Conservation (phyloP, 2,329 filamentous ascomycete species). For the Botrytis cinerea region DNA sequence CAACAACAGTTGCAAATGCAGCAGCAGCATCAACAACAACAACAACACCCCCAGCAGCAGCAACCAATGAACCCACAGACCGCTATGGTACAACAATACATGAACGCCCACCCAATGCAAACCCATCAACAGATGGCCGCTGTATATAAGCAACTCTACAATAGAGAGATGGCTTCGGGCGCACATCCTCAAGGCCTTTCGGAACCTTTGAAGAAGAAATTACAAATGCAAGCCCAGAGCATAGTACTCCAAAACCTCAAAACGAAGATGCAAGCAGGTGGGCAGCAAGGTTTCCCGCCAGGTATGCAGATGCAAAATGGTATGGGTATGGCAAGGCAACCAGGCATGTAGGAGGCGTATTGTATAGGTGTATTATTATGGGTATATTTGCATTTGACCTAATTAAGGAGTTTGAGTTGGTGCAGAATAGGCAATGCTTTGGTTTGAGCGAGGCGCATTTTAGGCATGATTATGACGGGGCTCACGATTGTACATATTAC, state of each 20-base stretch:
- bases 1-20: not conserved
- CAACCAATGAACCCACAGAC: constrained; percentile 6
- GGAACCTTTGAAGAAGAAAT: not conserved
- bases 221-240: not conserved
- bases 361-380: not conserved
- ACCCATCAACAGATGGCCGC: constrained; percentile 1
- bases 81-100: constrained; percentile 7
- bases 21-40: not conserved
- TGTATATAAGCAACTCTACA: constrained; percentile 2
- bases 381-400: not conserved
- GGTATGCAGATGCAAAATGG: constrained; percentile 39
- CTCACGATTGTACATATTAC: constrained; percentile 4
- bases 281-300: constrained; percentile 29
- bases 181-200: constrained; percentile 13
- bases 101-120: not conserved
- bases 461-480: not conserved
- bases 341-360: constrained; percentile 21
- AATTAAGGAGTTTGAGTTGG: not conserved
- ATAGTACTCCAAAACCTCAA: constrained; percentile 1
- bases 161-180: not conserved
- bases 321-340: constrained; percentile 35
- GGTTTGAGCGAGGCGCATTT: constrained; percentile 6
- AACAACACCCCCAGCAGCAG: constrained; percentile 12
- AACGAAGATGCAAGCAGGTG: constrained; percentile 11
- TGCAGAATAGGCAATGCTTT: constrained; percentile 3